Evolutionary conservation across 2,329 filamentous ascomycete species (phyloP).

Genomic region (Colletotrichum sublineola): DNA sequence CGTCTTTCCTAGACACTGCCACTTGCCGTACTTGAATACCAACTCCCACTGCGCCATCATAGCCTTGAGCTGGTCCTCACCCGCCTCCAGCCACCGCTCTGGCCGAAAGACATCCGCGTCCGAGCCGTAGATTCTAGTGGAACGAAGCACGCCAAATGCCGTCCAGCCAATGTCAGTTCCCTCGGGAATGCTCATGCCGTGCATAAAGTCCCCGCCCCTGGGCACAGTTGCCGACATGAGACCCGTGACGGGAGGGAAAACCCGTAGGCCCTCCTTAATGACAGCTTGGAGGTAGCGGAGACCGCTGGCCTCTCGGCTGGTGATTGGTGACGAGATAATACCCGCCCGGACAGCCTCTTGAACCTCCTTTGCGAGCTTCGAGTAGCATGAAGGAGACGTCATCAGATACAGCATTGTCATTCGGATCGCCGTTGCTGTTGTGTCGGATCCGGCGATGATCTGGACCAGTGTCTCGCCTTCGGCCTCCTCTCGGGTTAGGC

Average conservation of each 20-base stretch:
- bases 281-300: slow-evolving; percentile 64
- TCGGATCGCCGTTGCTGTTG: slow-evolving; percentile 55
- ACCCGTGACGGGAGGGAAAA: slow-evolving; percentile 59
- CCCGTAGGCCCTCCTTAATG: slow-evolving; percentile 62
- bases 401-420: slow-evolving; percentile 65
- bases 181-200: slow-evolving; percentile 58
- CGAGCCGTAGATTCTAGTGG: slow-evolving; percentile 53
- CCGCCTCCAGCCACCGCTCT: slow-evolving; percentile 62
- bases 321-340: slow-evolving; percentile 48
- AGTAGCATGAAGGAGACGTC: slow-evolving; percentile 61
- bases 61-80: slow-evolving; percentile 48
- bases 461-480: slow-evolving; percentile 51
- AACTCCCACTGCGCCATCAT: slow-evolving; percentile 58
- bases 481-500: slow-evolving; percentile 49
- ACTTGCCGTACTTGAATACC: slow-evolving; percentile 59
- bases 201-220: slow-evolving; percentile 53
- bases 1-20: slow-evolving; percentile 60
- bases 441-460: slow-evolving; percentile 56
- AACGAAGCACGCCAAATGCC: slow-evolving; percentile 56
- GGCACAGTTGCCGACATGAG: slow-evolving; percentile 53
- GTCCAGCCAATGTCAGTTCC: slow-evolving; percentile 61
- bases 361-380: slow-evolving; percentile 63
- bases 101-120: slow-evolving; percentile 61
- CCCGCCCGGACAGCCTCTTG: slow-evolving; percentile 49
- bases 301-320: slow-evolving; percentile 53